A percentile compares a stretch with the other conserved stretches of the same genome.
These are phyloP conservation scores for Raffaelea ambrosiae DNA, from an alignment of 2,329 filamentous ascomycete genomes.

Conservation along the genomic window DNA sequence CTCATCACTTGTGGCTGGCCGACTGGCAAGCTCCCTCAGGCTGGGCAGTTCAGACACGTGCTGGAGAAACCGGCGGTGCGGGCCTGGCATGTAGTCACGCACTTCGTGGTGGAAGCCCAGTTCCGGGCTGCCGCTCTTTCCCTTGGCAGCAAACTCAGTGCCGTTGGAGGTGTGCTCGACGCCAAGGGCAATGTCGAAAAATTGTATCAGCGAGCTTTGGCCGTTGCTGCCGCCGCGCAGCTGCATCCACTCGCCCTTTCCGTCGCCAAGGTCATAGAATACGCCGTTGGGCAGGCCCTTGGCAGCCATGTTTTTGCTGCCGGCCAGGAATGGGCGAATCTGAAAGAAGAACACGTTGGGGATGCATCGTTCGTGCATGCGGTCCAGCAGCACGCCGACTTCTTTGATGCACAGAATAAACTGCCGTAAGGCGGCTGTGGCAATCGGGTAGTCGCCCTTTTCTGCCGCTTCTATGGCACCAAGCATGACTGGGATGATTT, in stretches of 20 bases:
- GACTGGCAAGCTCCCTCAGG: constrained; percentile 45
- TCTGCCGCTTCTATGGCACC: constrained; percentile 63
- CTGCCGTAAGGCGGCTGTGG: constrained; percentile 43
- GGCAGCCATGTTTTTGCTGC: constrained; percentile 84
- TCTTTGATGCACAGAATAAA: constrained; percentile 61
- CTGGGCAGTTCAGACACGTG: constrained; percentile 63
- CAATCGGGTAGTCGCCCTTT: constrained; percentile 46
- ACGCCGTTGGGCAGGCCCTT: constrained; percentile 78
- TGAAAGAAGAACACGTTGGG: constrained; percentile 82
- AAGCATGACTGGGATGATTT: constrained; percentile 69
- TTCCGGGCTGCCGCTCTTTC: neutral
- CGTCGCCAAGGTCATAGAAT: constrained; percentile 69
- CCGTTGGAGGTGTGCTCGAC: constrained; percentile 58
- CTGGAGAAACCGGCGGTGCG: constrained; percentile 70
- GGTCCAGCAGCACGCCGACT: constrained; percentile 58
- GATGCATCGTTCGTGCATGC: constrained; percentile 86
- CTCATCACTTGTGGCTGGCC: constrained; percentile 32
- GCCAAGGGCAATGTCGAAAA: constrained; percentile 81
- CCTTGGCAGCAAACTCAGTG: constrained; percentile 12
- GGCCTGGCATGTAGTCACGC: constrained; percentile 82
- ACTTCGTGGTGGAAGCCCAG: constrained; percentile 53
- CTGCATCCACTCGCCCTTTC: constrained; percentile 60
- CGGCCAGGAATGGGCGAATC: constrained; percentile 81
- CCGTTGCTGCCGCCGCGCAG: constrained; percentile 89
- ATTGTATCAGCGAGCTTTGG: constrained; percentile 85